Evolutionary conservation across 2,329 filamentous ascomycete genomes (phyloP), one percentile per base, ranked within the genome.

Genomic region (Stenocarpella maydis): DNA sequence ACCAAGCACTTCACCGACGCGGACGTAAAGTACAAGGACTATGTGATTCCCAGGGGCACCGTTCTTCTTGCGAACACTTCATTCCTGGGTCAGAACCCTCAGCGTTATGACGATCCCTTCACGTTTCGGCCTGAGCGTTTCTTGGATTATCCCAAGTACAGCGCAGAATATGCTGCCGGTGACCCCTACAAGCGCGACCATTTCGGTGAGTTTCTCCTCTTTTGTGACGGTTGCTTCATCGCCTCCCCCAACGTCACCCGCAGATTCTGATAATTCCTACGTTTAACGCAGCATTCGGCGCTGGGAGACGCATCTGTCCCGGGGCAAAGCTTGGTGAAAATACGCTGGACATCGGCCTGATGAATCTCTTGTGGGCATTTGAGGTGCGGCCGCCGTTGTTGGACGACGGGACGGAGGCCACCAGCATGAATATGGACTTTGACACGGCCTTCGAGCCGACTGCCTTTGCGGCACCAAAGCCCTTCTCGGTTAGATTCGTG

Each of bases 291-390:
- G 76, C 78, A 0, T 85, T 83, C 72, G 82, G 82, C 5, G 77
- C 78, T 24, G 83, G 83, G 1, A 76, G 83, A 5, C 78, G 83
- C 9, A 80, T 83, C 26, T 85, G 83, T 71, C 81, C 80, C 2
- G 83, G 83, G 0, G 81, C 82, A 5, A 82, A 84, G 61, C 78
- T 86, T 1, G 82, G 83, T 12, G 83, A 86, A 72, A 80, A 81
- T 14, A 82, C 78, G n/a, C 76, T 85, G 7, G 41, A 66, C n/a
- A 66, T 66, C 17, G 64, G 37, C 2, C 14, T 66, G 50, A 66
- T 66, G 64, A 66, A 66, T 21, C 39, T 66, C 2, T 37, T 66
- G 49, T 66, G 64, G 64, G 64, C 64, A 0, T 66, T 66, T 1
- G 64, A 66, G 24, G 52, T 66, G 12, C 37, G 50, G n/a, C 50